phyloP scores from a whole-genome alignment of 2,329 filamentous ascomycete species.

The Cladosporium sp. region DNA sequence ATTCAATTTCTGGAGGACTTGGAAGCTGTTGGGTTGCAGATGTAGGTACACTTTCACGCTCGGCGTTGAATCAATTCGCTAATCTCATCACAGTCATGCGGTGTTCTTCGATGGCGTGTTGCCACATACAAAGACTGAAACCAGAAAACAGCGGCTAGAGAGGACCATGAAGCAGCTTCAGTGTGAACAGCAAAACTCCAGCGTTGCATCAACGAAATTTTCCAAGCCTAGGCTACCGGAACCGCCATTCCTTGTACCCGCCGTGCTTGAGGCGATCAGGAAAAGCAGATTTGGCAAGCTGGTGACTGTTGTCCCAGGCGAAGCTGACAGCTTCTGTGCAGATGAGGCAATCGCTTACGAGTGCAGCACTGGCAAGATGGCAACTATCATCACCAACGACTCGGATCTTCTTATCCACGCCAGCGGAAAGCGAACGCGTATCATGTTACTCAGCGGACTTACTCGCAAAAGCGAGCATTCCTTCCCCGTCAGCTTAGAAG shows the following conservation, averaged over 20 bases:
- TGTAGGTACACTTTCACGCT: constrained; percentile 58
- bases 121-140: constrained; percentile 60
- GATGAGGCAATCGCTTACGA: constrained; percentile 54
- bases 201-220: constrained; percentile 24
- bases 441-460: constrained; percentile 58
- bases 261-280: constrained; percentile 66
- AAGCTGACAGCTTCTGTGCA: constrained; percentile 82
- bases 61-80: neutral
- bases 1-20: constrained; percentile 62
- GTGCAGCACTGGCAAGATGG: neutral
- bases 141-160: constrained; percentile 59
- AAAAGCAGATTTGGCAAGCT: constrained; percentile 37
- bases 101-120: constrained; percentile 87
- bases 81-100: constrained; percentile 46
- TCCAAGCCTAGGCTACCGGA: constrained; percentile 41
- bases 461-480: constrained; percentile 25
- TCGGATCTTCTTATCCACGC: constrained; percentile 79
- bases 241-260: constrained; percentile 70
- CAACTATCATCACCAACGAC: constrained; percentile 71
- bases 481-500: constrained; percentile 48
- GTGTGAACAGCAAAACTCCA: constrained; percentile 33
- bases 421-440: constrained; percentile 56
- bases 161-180: constrained; percentile 55
- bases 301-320: constrained; percentile 67
- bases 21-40: constrained; percentile 49